Evolutionary conservation across 345 rosid genomes (phyloP).

Genomic region (Salix udensis): DNA sequence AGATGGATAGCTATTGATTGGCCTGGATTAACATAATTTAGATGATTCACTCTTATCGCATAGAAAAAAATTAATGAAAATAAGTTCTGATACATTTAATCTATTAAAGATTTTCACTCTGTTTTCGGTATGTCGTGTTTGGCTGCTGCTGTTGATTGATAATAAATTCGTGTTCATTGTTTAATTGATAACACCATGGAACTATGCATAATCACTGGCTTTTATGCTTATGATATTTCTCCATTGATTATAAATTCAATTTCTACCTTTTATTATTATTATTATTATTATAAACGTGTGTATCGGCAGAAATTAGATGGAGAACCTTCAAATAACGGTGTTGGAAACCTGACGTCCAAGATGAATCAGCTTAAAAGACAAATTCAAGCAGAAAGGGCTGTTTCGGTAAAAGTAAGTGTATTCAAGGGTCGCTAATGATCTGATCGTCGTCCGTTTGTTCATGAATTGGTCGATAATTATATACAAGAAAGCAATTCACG

Average conservation of each 20-base stretch:
- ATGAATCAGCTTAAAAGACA: slow-evolving; percentile 67
- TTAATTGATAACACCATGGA: neutral
- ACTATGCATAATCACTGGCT: neutral
- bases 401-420: slow-evolving; percentile 51
- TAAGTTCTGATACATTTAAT: neutral
- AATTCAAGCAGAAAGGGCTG: slow-evolving; percentile 70
- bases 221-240: neutral
- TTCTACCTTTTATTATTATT: neutral
- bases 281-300: neutral
- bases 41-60: neutral
- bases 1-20: neutral
- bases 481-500: neutral
- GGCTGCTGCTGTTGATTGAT: neutral
- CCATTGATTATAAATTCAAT: neutral
- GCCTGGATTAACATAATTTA: neutral
- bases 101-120: neutral
- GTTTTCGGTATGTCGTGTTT: slow-evolving; percentile 9
- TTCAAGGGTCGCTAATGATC: neutral
- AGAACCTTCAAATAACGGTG: slow-evolving; percentile 40
- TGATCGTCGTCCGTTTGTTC: neutral
- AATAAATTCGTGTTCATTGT: neutral
- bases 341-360: slow-evolving; percentile 56
- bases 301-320: slow-evolving; percentile 47
- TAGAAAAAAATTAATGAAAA: neutral
- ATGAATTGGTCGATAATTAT: neutral